Conservation (phyloP, 2,329 filamentous ascomycete genomes). For the Colletotrichum liriopes region DNA sequence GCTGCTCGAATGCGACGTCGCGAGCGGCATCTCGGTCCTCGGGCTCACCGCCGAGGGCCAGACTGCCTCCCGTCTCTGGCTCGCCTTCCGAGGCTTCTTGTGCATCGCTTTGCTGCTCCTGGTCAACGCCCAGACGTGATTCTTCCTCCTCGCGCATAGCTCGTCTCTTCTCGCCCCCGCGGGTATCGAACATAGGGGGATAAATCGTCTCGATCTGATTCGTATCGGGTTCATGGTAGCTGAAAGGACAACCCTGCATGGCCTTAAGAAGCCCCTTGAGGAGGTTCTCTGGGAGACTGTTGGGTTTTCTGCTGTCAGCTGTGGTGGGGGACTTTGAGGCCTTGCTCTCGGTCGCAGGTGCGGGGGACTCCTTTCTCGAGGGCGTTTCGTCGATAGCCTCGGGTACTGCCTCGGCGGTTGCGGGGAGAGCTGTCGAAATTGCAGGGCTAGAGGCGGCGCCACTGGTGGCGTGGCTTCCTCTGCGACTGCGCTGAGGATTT, state of each 20-base stretch:
- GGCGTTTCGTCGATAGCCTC: constrained; percentile 58
- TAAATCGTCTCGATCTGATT: constrained; percentile 46
- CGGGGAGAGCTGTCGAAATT: constrained; percentile 72
- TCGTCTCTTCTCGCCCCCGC: constrained; percentile 86
- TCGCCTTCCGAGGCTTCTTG: constrained; percentile 77
- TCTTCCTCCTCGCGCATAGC: constrained; percentile 83
- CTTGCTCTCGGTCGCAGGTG: constrained; percentile 29
- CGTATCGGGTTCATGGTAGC: constrained; percentile 44
- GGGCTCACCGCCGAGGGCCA: constrained; percentile 92
- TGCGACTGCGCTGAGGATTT: constrained; percentile 76
- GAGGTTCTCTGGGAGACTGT: constrained; percentile 44
- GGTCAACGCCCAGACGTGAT: constrained; percentile 62
- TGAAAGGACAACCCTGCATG: constrained; percentile 55
- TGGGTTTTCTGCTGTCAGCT: constrained; percentile 21
- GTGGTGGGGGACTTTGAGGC: constrained; percentile 1
- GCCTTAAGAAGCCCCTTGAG: constrained; percentile 57
- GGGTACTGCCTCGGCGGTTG: constrained; percentile 65
- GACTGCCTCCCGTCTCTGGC: constrained; percentile 84
- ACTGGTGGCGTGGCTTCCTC: constrained; percentile 85
- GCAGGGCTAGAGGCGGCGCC: constrained; percentile 87
- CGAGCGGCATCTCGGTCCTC: constrained; percentile 79
- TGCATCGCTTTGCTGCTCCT: constrained; percentile 63
- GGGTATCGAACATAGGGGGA: constrained; percentile 86
- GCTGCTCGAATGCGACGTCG: constrained; percentile 68
- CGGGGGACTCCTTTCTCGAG: constrained; percentile 52